Base-by-base conservation (phyloP, 768 basidiomycete species). In the Mycena belliarum region DNA sequence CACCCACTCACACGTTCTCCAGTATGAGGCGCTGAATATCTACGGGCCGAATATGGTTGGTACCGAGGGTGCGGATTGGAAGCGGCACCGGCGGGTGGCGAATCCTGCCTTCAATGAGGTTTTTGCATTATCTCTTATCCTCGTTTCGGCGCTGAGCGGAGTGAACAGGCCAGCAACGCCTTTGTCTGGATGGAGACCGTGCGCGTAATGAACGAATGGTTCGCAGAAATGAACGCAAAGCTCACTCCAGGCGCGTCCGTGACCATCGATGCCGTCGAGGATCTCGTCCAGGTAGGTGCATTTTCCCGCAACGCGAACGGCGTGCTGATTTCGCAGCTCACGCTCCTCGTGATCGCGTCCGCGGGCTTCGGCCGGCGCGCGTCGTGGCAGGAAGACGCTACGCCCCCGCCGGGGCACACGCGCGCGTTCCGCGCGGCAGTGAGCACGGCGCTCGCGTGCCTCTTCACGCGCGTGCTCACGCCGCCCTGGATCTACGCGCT, bases 91-190 rank as follows among this genome's bases (percentile, higher is more conserved):
- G 47, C 68, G 62, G 6, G 70, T 80, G 2, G 70, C 79, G 24
- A 79, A 77, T 49, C 75, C 78, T 11, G 82, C 82, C 0, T 83
- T 83, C 67, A 80, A 75, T 45, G 82, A 82, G 68, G 81, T 72
- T n/a, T n/a, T 40, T 41, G 6, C 21, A 10, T n/a, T n/a, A 20
- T 20, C 40, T n/a, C n/a, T n/a, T n/a, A 52, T 24, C n/a, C 16
- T n/a, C 9, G 10, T 16, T 15, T 38, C 16, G n/a, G 29, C 15
- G 24, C n/a, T 18, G 24, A 16, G 18, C 8, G 16, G 12, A 40
- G 25, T 46, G 23, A 26, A 29, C 15, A 82, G 81, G 71, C 73
- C 7, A 78, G 80, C 25, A 72, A 77, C 52, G 74, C 76, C 8
- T 68, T 81, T 24, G 79, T 80, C 8, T 82, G 82, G 82, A 60